Evolutionary conservation across 208 protist genomes (phyloP).

Genomic region (Eutreptiella sp.): DNA sequence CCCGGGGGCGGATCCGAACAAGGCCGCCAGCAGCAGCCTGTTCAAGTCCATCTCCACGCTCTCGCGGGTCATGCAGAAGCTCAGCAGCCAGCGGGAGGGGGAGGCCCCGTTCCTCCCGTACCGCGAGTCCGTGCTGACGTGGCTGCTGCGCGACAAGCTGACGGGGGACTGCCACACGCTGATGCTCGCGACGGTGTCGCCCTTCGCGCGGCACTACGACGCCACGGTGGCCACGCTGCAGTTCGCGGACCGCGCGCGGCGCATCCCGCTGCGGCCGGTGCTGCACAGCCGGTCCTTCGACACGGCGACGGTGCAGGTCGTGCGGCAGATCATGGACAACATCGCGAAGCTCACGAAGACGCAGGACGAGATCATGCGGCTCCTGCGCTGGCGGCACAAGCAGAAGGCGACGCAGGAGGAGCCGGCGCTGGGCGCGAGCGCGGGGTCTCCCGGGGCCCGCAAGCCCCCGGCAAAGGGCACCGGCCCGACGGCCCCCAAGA

Average conservation of each 20-base stretch:
- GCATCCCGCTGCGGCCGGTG: conserved; percentile 1
- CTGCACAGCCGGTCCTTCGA: neutral
- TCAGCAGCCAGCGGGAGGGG: neutral
- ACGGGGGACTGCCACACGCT: conserved; percentile 1
- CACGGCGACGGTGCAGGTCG: too few relatives aligned
- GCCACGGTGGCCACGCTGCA: conserved; percentile 4
- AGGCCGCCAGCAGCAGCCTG: neutral
- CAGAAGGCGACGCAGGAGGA: too few relatives aligned
- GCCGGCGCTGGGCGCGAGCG: too few relatives aligned
- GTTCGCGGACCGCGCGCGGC: conserved; percentile 8
- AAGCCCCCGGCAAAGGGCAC: too few relatives aligned
- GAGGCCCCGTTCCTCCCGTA: conserved; percentile 8
- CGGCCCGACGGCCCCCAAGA: too few relatives aligned
- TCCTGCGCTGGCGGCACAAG: too few relatives aligned
- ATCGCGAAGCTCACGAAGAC: too few relatives aligned
- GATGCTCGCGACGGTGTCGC: conserved; percentile 7
- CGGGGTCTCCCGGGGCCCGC: too few relatives aligned
- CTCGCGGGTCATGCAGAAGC: conserved; percentile 9
- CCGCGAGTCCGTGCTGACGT: conserved; percentile 24
- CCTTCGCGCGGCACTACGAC: neutral
- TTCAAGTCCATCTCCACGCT: conserved; percentile 13
- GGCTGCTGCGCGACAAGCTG: conserved; percentile 24
- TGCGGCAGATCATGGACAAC: too few relatives aligned
- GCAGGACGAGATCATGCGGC: too few relatives aligned
- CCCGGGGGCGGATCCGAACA: too few relatives aligned